Evolutionary conservation across 768 basidiomycete species (phyloP), one percentile per base, ranked within the genome.

Genomic region (Boletus pseudo-olivaceus): DNA sequence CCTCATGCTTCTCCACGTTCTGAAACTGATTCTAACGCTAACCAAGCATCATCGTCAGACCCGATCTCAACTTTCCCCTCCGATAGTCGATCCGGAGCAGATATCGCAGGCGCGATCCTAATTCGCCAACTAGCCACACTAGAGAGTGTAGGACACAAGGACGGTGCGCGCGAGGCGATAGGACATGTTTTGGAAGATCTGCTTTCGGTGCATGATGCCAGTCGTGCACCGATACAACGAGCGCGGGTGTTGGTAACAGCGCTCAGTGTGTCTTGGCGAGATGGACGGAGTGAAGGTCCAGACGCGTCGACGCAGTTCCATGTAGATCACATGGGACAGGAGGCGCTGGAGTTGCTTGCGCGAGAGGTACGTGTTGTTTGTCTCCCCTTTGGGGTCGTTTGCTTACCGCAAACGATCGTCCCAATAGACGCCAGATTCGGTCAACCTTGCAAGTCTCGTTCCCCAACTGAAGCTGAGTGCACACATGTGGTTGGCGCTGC

Each of bases 401-500:
- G 32, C 26, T 52, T 14, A n/a, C 17, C 11, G 11, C 33, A 3
- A 44, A 39, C 5, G 23, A 33, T 41, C 12, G 10, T 27, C 23
- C n/a, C 45, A 19, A 29, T 51, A 77, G 77, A 58, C 61, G 12
- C 35, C 56, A 7, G 71, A 65, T 4, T 49, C 61, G 3, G 76
- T 78, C 52, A 41, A 39, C 2, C 64, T 78, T 2, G 55, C 55
- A 0, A 53, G 47, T 4, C 70, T 72, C 50, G 53, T 68, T 51
- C 63, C 61, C 7, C 82, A 88, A 62, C 83, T 85, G 60, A 76
- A 72, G 29, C 76, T 81, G 1, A 69, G 77, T 1, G 73, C 78
- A 0, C 82, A 88, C 61, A 74, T 94, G 26, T 88, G 86, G 84
- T 71, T 82, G 42, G 83, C 85, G 0, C 71, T 94, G 19, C 84